Evolutionary conservation across 768 basidiomycete genomes (phyloP).

Genomic region (Naganishia antarctica): DNA sequence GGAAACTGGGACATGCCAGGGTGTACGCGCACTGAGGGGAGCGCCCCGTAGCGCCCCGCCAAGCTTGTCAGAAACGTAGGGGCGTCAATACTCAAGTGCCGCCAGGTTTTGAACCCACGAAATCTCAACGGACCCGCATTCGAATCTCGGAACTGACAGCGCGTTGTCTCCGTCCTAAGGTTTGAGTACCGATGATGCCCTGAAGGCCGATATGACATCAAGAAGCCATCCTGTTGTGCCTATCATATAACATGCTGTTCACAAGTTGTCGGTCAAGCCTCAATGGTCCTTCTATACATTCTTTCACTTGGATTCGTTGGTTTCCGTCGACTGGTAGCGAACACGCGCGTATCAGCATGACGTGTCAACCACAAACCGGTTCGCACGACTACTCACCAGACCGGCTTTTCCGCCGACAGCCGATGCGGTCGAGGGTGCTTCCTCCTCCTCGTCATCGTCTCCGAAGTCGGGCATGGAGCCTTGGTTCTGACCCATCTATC

Average conservation of each 20-base stretch:
- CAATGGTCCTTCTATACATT: not conserved
- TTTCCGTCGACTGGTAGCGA: not conserved
- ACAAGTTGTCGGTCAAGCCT: not conserved
- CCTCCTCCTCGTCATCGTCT: slow-evolving; percentile 35
- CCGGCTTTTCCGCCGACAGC: not conserved
- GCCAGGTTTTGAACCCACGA: too few species aligned
- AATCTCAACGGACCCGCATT: too few species aligned
- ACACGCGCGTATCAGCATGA: not conserved
- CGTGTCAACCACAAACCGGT: not conserved
- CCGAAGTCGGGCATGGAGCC: slow-evolving; percentile 37
- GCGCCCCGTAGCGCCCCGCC: too few species aligned
- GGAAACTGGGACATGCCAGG: too few species aligned
- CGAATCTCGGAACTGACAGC: too few species aligned
- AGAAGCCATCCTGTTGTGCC: not conserved
- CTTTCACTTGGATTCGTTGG: not conserved
- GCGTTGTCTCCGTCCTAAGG: too few species aligned
- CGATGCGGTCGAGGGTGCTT: slow-evolving; percentile 17
- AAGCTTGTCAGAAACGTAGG: too few species aligned
- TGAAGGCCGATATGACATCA: not conserved
- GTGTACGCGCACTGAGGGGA: too few species aligned
- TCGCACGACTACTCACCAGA: not conserved
- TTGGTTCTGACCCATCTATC: slow-evolving; percentile 32
- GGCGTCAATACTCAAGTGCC: too few species aligned
- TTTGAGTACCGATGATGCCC: too few species aligned
- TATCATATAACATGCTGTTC: not conserved